A percentile compares a stretch with the other conserved stretches of the same genome.
Evolutionary conservation across 1,139 yeast genomes (phyloP).

Genomic region (Schizosaccharomyces versatilis): DNA sequence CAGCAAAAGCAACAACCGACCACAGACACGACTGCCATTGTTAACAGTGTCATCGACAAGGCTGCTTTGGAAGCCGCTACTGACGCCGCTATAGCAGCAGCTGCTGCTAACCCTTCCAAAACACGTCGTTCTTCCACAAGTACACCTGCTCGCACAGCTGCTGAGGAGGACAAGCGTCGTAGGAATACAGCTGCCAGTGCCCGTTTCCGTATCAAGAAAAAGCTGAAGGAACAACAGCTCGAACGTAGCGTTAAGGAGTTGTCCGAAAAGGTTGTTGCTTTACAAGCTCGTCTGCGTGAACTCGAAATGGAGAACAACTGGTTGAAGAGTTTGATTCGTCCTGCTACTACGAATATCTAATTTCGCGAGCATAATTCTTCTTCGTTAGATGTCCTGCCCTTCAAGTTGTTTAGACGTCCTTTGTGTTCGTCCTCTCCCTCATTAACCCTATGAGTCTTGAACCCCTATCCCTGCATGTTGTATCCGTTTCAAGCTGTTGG

Average conservation of each 20-base stretch:
- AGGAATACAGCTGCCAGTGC: constrained; percentile 70
- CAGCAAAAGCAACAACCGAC: not conserved
- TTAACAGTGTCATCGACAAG: no score
- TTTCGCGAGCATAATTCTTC: no score
- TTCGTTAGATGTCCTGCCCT: no score
- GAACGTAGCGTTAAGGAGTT: constrained; percentile 43
- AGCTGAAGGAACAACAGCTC: constrained; percentile 65
- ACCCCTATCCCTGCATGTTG: no score
- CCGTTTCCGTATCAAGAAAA: constrained; percentile 58
- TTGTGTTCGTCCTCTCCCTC: no score
- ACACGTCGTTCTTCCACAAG: not conserved
- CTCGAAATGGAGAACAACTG: constrained; percentile 69
- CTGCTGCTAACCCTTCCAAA: not conserved
- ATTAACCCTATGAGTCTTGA: no score
- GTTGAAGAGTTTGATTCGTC: constrained; percentile 22
- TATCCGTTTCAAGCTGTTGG: no score
- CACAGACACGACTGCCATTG: not conserved
- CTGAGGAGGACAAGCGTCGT: constrained; percentile 42
- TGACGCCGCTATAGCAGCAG: not conserved
- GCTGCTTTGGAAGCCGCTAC: not conserved
- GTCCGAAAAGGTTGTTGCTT: constrained; percentile 34
- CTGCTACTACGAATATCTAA: not conserved
- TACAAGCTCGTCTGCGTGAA: constrained; percentile 44
- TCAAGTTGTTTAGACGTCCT: no score
- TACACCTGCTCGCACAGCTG: constrained; percentile 15